These are phyloP conservation scores for Lentinus brumalis DNA, from an alignment of 768 basidiomycete genomes.

Conservation along the genomic window DNA sequence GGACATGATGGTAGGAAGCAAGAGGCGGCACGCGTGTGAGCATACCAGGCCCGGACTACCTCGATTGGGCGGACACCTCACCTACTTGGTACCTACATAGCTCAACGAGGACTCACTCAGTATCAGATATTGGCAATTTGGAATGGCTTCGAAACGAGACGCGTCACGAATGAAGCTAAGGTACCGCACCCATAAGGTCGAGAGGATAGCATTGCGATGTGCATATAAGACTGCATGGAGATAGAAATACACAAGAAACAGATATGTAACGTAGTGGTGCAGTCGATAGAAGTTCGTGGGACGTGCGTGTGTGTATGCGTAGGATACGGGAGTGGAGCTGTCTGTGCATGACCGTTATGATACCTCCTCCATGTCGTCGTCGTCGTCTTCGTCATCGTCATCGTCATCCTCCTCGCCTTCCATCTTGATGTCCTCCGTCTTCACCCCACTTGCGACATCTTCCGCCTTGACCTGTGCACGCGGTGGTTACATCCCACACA, in stretches of 20 bases:
- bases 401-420: slow-evolving; percentile 57
- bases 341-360: slow-evolving; percentile 38
- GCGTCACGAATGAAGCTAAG: too few species aligned
- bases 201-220: not conserved
- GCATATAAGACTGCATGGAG: not conserved
- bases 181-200: too few species aligned
- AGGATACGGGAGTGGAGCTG: not conserved
- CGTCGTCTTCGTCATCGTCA: slow-evolving; percentile 59
- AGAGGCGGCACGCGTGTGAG: not conserved
- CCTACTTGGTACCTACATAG: too few species aligned
- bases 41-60: not conserved
- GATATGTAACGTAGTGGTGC: not conserved
- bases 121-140: too few species aligned
- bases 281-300: slow-evolving; percentile 5
- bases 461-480: slow-evolving; percentile 35
- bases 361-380: slow-evolving; percentile 75
- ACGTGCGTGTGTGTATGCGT: not conserved
- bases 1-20: slow-evolving; percentile 11
- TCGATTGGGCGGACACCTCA: too few species aligned
- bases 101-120: too few species aligned
- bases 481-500: not conserved
- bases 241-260: slow-evolving; percentile 16
- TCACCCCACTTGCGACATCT: slow-evolving; percentile 25
- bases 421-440: slow-evolving; percentile 21
- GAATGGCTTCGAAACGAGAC: too few species aligned